Percentiles rank a stretch among this genome's conserved stretches.
Evolutionary conservation across 306 rosid genomes (phyloP).

Genomic region (Malus fusca): DNA sequence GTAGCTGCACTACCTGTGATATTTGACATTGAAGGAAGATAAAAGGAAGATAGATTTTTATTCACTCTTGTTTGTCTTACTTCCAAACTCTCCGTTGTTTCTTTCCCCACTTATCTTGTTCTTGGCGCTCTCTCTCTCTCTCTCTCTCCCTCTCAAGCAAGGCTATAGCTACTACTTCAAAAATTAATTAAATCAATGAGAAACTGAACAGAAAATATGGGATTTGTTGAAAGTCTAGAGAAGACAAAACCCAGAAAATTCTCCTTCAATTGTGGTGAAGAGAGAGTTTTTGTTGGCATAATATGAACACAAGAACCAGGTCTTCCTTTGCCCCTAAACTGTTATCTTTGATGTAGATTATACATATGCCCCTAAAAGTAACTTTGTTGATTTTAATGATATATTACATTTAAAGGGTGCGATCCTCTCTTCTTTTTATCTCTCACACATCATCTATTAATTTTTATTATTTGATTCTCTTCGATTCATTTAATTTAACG

Average conservation of each 20-base stretch:
- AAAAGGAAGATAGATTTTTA: slow-evolving; percentile 12
- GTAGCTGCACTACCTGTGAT: slow-evolving; percentile 50
- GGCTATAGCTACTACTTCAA: neutral
- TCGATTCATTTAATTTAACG: too few relatives aligned
- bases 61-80: slow-evolving; percentile 11
- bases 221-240: slow-evolving; percentile 48
- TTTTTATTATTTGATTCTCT: too few relatives aligned
- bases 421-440: too few relatives aligned
- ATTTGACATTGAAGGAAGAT: slow-evolving; percentile 57
- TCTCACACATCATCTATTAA: too few relatives aligned
- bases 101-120: slow-evolving; percentile 10
- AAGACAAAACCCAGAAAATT: slow-evolving; percentile 80
- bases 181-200: neutral
- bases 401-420: neutral
- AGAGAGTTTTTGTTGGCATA: slow-evolving; percentile 32
- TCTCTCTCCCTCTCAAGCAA: slow-evolving; percentile 4
- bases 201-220: slow-evolving; percentile 38
- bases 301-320: slow-evolving; percentile 44
- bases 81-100: slow-evolving; percentile 4
- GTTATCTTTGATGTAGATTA: slow-evolving; percentile 1
- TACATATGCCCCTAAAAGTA: slow-evolving; percentile 32
- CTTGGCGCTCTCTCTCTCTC: neutral
- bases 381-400: slow-evolving; percentile 13
- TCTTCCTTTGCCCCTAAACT: slow-evolving; percentile 30
- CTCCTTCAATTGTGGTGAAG: slow-evolving; percentile 65